Evolutionary conservation across 768 basidiomycete species (phyloP), one percentile per base, ranked within the genome.

Genomic region (Trametes cinnabarina): DNA sequence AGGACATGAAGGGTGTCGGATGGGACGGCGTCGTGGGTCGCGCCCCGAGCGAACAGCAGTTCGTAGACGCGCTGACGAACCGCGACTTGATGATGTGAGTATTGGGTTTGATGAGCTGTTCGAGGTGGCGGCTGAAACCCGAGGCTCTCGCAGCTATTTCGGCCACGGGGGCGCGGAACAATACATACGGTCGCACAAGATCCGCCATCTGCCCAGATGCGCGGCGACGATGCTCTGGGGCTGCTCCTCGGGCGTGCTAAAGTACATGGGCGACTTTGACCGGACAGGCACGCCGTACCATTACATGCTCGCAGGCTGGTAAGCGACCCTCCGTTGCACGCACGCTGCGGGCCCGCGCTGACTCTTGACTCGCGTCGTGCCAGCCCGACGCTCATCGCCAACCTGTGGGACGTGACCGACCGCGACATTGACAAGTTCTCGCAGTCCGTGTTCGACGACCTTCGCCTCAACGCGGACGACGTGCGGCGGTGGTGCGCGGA

Each of bases 291-390:
- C 93, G 14, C 93, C 97, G 0, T 87, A 91, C 70, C 87, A 93
- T 64, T 99, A 99, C 70, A 92, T 98, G 90, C 69, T 98, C n/a
- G 92, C 88, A 40, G 97, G 96, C 67, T 96, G 95, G 96, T 98
- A 67, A 68, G 94, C 81, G 9, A n/a, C n/a, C n/a, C n/a, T n/a
- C 20, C 4, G 11, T 37, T 26, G 4, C 10, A 6, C 35, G 32
- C 19, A 22, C 15, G 20, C 30, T 12, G 30, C 6, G 7, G 5
- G 12, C 32, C 50, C 11, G 23, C 40, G 41, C n/a, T 15, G 12
- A 40, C 19, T 28, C 17, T 4, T 32, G 39, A 19, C 53, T 23
- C 37, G n/a, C n/a, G n/a, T n/a, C n/a, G n/a, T n/a, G n/a, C 26
- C 48, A 50, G 96, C 61, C 96, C 97, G 17, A 89, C 94, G 1